Percentiles rank a stretch among this genome's conserved stretches.
Evolutionary conservation across 1,284 basidiomycete species (phyloP).

Genomic region (Vanrija sp.): DNA sequence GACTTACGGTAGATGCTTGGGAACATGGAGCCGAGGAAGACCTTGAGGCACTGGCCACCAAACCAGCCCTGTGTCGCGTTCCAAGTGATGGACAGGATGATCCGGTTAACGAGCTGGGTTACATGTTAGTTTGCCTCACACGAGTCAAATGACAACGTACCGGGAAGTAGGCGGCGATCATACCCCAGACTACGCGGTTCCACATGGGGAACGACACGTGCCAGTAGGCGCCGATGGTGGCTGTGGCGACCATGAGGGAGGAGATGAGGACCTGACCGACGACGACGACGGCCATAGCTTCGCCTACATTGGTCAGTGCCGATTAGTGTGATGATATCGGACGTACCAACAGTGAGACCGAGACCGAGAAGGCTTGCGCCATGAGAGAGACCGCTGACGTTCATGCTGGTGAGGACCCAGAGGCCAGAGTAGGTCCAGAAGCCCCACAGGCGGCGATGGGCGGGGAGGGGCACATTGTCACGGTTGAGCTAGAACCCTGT

Average conservation of each 20-base stretch:
- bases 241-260: constrained; percentile 18
- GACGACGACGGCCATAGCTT: constrained; percentile 29
- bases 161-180: constrained; percentile 28
- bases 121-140: neutral
- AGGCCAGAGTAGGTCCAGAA: constrained; percentile 26
- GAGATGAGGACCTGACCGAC: constrained; percentile 26
- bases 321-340: constrained; percentile 1
- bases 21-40: constrained; percentile 40
- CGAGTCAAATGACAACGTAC: neutral
- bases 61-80: constrained; percentile 37
- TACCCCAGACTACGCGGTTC: constrained; percentile 29
- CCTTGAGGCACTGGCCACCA: constrained; percentile 48
- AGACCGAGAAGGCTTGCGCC: constrained; percentile 28
- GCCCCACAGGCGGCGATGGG: constrained; percentile 29
- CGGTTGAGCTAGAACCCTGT: constrained; percentile 22
- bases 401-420: constrained; percentile 26
- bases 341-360: constrained; percentile 20
- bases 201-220: constrained; percentile 32
- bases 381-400: constrained; percentile 29
- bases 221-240: constrained; percentile 28
- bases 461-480: constrained; percentile 35
- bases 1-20: constrained; percentile 37
- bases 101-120: constrained; percentile 24
- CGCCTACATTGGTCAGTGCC: constrained; percentile 7
- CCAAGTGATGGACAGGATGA: constrained; percentile 36